Conservation (phyloP, 202 grass and related monocot genomes). For the Schoenoplectus tabernaemontani region DNA sequence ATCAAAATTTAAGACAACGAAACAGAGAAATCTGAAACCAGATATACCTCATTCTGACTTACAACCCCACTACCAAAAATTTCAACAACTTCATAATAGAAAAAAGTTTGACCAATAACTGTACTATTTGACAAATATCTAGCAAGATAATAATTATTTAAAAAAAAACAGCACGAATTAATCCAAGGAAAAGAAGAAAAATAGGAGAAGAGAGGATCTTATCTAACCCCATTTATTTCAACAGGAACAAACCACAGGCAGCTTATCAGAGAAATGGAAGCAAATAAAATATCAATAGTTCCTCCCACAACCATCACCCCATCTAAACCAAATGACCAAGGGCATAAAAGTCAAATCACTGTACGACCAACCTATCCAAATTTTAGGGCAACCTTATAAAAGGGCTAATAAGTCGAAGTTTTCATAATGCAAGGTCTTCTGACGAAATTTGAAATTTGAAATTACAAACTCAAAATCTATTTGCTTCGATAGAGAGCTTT, state of each 20-base stretch:
- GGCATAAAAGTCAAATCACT: slow-evolving; percentile 11
- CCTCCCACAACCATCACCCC: slow-evolving; percentile 1
- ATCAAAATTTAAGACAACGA: background rate
- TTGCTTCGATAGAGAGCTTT: background rate
- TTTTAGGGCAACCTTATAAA: background rate
- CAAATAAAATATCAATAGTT: slow-evolving; percentile 4
- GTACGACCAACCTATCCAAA: background rate
- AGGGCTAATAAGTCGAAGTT: background rate
- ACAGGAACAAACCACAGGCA: slow-evolving; percentile 11
- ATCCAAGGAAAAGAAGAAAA: background rate
- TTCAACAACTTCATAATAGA: background rate
- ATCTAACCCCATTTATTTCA: slow-evolving; percentile 13
- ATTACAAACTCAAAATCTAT: background rate
- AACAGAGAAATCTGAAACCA: background rate
- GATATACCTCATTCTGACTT: background rate
- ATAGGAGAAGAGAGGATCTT: background rate
- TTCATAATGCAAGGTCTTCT: background rate
- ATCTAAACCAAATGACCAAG: slow-evolving; percentile 9
- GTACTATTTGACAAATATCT: background rate
- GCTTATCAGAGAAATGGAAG: background rate
- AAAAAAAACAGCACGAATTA: background rate
- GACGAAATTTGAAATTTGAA: background rate
- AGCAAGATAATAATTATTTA: background rate
- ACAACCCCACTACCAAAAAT: background rate
- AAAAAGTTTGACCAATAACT: background rate